These are phyloP conservation scores for Gigaspora rosea DNA, from an alignment of 192 early-diverging fungal genomes.

Conservation along the genomic window DNA sequence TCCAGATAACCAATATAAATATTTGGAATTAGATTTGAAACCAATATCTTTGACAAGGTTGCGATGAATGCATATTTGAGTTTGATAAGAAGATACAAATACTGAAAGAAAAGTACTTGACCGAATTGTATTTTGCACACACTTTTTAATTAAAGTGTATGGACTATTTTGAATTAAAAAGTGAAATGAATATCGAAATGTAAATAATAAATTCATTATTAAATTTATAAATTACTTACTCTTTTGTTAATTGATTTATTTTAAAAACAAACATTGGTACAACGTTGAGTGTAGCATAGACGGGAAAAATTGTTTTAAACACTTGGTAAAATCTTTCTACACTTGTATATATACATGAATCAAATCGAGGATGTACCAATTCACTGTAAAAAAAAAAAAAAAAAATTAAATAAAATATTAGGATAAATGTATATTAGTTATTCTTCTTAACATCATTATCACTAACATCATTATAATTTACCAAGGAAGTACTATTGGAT, in stretches of 20 bases:
- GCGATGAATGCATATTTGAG: conserved; percentile 69
- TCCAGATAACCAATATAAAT: conserved; percentile 65
- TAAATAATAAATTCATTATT: neutral
- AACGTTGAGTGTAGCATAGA: conserved; percentile 73
- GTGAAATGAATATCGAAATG: neutral
- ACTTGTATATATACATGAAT: conserved; percentile 48
- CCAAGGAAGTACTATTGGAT: conserved; percentile 59
- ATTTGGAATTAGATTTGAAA: conserved; percentile 53
- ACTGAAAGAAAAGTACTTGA: conserved; percentile 65
- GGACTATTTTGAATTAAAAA: conserved; percentile 46
- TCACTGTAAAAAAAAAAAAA: conserved; percentile 47
- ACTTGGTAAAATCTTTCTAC: conserved; percentile 55
- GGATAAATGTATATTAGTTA: neutral
- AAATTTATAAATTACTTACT: conserved; percentile 36
- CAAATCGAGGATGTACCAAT: conserved; percentile 54
- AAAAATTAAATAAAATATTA: neutral
- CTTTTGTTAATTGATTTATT: conserved; percentile 52
- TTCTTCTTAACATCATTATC: neutral
- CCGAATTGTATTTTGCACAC: conserved; percentile 55
- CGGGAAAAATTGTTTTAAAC: conserved; percentile 56
- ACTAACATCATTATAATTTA: neutral
- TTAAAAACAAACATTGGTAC: conserved; percentile 72
- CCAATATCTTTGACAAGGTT: conserved; percentile 49
- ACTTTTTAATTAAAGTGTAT: conserved; percentile 45
- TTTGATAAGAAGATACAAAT: conserved; percentile 67